Percentiles rank a stretch among this genome's conserved stretches.
Evolutionary conservation across 1,284 basidiomycete species (phyloP).

Genomic region (Erythrobasidium hasegawianum): DNA sequence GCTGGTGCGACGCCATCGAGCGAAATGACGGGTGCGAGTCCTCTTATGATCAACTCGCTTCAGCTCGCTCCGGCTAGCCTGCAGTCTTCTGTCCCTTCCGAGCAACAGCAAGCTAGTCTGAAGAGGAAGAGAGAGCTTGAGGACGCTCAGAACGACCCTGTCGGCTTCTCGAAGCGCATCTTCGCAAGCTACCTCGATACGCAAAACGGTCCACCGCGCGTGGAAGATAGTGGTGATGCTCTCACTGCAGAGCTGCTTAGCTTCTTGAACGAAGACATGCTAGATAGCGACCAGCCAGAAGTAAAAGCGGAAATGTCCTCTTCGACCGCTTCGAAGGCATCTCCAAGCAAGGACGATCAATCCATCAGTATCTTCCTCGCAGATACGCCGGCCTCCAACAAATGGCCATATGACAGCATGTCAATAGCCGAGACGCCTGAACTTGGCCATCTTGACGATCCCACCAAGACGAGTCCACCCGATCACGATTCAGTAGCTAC

Average conservation of each 20-base stretch:
- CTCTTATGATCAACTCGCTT: constrained; percentile 5
- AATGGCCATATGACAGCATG: not conserved
- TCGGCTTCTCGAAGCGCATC: constrained; percentile 40
- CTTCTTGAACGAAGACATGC: constrained; percentile 12
- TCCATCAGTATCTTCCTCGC: too few relatives aligned
- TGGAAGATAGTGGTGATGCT: not conserved
- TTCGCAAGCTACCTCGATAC: constrained; percentile 19
- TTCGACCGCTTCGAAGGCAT: too few relatives aligned
- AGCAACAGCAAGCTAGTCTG: constrained; percentile 29
- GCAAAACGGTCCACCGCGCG: not conserved
- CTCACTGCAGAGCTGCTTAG: constrained; percentile 3
- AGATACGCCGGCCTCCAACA: too few relatives aligned
- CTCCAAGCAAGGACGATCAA: too few relatives aligned
- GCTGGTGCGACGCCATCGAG: constrained; percentile 3
- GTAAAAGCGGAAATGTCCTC: too few relatives aligned
- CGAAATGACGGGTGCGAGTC: not conserved
- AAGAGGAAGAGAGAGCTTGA: constrained; percentile 44
- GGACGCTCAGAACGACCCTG: constrained; percentile 40
- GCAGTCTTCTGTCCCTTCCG: not conserved
- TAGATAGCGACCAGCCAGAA: not conserved
- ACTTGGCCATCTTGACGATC: constrained; percentile 21
- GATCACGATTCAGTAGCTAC: constrained; percentile 17
- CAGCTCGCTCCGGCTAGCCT: not conserved
- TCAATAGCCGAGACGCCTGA: constrained; percentile 27
- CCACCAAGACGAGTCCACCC: constrained; percentile 24